A percentile compares a stretch with the other conserved stretches of the same genome.
phyloP scores from a whole-genome alignment of 2,329 filamentous ascomycete genomes.

The Phaeosphaeria sp. region DNA sequence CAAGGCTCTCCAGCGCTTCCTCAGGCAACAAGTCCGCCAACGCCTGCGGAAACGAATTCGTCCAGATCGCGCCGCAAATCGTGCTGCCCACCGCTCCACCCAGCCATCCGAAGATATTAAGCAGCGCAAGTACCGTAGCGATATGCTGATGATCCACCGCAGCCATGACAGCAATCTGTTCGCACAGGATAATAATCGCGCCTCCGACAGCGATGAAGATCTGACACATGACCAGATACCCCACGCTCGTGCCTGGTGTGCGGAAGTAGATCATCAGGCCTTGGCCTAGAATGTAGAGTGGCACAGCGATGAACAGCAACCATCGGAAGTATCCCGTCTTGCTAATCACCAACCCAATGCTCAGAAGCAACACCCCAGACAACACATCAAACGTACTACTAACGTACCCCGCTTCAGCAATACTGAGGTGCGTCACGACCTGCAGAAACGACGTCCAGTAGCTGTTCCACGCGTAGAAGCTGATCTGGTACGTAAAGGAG shows the following conservation, averaged over 20 bases:
- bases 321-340: slow-evolving; percentile 24
- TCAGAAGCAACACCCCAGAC: slow-evolving; percentile 25
- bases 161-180: slow-evolving; percentile 57
- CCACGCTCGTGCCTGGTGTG: slow-evolving; percentile 45
- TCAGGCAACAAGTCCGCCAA: slow-evolving; percentile 51
- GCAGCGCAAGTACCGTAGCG: slow-evolving; percentile 67
- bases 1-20: slow-evolving; percentile 43
- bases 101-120: slow-evolving; percentile 65
- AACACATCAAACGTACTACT: slow-evolving; percentile 43
- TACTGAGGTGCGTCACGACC: slow-evolving; percentile 41
- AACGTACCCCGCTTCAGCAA: slow-evolving; percentile 41
- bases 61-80: slow-evolving; percentile 68
- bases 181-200: slow-evolving; percentile 63
- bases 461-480: slow-evolving; percentile 50
- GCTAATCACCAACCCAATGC: slow-evolving; percentile 26
- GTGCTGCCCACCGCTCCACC: slow-evolving; percentile 65
- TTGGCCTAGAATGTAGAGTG: slow-evolving; percentile 67
- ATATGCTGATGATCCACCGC: slow-evolving; percentile 60
- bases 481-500: slow-evolving; percentile 58
- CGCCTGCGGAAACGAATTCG: slow-evolving; percentile 54
- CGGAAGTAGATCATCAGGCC: slow-evolving; percentile 60
- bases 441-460: slow-evolving; percentile 50
- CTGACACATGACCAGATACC: slow-evolving; percentile 24
- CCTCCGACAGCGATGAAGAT: slow-evolving; percentile 43
- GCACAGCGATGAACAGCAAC: slow-evolving; percentile 59